These are phyloP conservation scores for Trichoderma sp. DNA, from an alignment of 2,329 filamentous ascomycete genomes.

Conservation along the genomic window DNA sequence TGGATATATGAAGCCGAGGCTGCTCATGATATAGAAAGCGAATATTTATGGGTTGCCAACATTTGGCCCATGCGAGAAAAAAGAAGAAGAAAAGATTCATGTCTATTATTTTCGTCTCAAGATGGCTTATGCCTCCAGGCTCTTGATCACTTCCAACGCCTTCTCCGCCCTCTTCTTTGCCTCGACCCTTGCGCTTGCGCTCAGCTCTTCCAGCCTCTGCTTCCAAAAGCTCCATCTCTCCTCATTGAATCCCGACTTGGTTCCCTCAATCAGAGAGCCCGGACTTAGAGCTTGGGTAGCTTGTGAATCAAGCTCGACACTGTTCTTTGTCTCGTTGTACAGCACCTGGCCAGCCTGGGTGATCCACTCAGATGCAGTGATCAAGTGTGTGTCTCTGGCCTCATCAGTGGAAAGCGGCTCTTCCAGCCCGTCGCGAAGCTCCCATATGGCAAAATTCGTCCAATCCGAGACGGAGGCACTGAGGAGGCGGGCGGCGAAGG, in stretches of 20 bases:
- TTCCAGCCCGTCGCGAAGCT: constrained; percentile 36
- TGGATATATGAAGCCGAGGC: background rate
- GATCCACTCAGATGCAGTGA: constrained; percentile 34
- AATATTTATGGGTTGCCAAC: background rate
- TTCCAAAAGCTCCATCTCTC: constrained; percentile 37
- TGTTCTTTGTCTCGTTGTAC: constrained; percentile 24
- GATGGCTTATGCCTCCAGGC: constrained; percentile 23
- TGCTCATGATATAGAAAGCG: constrained; percentile 4
- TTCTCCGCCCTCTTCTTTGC: constrained; percentile 26
- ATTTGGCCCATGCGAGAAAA: background rate
- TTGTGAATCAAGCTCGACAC: constrained; percentile 25
- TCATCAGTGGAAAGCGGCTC: constrained; percentile 25
- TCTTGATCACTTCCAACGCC: constrained; percentile 28
- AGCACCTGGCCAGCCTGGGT: constrained; percentile 32
- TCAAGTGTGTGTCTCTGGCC: constrained; percentile 28
- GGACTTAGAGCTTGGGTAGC: constrained; percentile 27
- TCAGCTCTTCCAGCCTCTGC: constrained; percentile 30
- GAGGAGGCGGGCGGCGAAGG: constrained; percentile 36
- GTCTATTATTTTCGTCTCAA: background rate
- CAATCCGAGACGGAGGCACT: constrained; percentile 28
- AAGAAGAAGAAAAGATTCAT: background rate
- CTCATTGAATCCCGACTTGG: constrained; percentile 28
- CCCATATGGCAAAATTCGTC: constrained; percentile 34
- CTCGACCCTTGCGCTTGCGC: constrained; percentile 22
- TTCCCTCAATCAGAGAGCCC: constrained; percentile 27